Conservation (phyloP, 2,329 filamentous ascomycete species). For the Catunica adiposa region DNA sequence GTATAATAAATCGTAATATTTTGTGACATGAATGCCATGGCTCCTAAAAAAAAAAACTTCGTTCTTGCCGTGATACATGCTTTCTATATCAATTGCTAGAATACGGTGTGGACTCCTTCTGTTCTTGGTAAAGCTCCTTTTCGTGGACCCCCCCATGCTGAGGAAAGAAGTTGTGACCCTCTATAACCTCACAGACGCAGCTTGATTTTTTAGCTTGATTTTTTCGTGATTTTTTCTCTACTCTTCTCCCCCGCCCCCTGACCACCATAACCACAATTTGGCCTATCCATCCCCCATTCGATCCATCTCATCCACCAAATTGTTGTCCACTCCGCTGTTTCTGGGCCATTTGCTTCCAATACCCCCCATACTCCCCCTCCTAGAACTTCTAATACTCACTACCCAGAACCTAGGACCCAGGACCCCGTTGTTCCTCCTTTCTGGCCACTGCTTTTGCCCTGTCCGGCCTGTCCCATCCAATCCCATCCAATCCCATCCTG, state of each 20-base stretch:
- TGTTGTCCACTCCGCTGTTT: background rate
- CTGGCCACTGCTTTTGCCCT: background rate
- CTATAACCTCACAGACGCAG: background rate
- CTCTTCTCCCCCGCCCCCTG: background rate
- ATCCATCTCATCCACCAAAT: background rate
- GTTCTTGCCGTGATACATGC: background rate
- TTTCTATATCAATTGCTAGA: background rate
- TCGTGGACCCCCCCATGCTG: background rate
- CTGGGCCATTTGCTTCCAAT: background rate
- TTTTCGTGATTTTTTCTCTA: background rate
- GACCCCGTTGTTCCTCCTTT: background rate
- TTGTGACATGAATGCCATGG: no score
- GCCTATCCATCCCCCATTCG: background rate
- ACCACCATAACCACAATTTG: background rate
- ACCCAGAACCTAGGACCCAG: background rate
- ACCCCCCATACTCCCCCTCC: no score
- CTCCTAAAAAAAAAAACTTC: no score
- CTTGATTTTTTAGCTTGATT: background rate
- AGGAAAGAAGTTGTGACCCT: background rate
- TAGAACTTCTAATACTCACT: no score
- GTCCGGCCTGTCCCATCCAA: background rate
- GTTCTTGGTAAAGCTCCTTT: background rate
- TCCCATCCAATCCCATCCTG: background rate
- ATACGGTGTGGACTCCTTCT: background rate
- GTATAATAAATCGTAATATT: no score